Evolutionary conservation across 495 filamentous ascomycete species (phyloP), one percentile per base, ranked within the genome.

Genomic region (Penicillium subrubescens): DNA sequence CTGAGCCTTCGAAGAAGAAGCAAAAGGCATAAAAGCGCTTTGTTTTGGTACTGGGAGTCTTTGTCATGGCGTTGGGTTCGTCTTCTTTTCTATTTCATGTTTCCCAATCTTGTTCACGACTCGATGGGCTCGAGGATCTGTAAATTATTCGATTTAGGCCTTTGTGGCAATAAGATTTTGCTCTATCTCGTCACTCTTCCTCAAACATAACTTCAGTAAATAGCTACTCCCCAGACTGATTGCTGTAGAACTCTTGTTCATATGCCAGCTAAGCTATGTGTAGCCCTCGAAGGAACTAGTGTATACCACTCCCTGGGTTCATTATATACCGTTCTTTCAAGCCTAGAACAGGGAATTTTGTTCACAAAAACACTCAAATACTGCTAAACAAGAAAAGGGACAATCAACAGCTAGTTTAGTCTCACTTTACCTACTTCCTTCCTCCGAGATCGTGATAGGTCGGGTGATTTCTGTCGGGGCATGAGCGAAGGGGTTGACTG

Each of bases 1-100:
- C 73, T 59, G 79, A 81, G 73, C 72, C 76, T 66, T 77, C 76
- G 62, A 82, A 82, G 71, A 82, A 82, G 78, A 82, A 81, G 77
- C 72, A 75, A 65, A 82, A 81, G 77, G 75, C 77, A 59, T 82
- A 78, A 76, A 75, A 66, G 71, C 68, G 68, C 73, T 75, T 65
- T 70, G 65, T 61, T 65, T 72, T 73, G 71, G 73, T 67, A 75
- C 65, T 71, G 76, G 76, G 73, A 74, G 76, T 81, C 75, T 77
- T 79, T 68, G 72, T 79, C 73, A 74, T 69, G 78, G 77, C 77
- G 75, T 81, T 82, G 69, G 71, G 66, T 72, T 77, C 25, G 25
- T 27, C 71, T 65, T 63, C 56, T 66, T 68, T 72, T 77, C 63
- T 65, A 64, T 62, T 74, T 56, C 33, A 56, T 56, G 34, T 56